Conservation (phyloP, 352 stramenopile genomes). For the Phytopythium mirpurense region DNA sequence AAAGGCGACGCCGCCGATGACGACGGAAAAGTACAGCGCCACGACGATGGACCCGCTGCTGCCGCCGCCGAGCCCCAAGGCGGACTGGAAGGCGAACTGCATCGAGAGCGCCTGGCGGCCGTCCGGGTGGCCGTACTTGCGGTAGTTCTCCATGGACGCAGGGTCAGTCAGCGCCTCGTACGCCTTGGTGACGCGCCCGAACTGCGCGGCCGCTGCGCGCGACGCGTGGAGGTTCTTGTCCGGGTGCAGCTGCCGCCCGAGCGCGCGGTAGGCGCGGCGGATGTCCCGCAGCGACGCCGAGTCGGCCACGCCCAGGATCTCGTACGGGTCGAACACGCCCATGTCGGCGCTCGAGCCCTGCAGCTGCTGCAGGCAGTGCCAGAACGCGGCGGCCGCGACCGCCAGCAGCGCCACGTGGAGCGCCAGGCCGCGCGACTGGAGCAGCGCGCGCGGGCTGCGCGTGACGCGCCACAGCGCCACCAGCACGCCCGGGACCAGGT, state of each 20-base stretch:
- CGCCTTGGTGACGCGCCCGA: constrained; percentile 74
- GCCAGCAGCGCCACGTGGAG: constrained; percentile 47
- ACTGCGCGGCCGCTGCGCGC: constrained; percentile 28
- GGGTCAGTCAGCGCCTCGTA: constrained; percentile 84
- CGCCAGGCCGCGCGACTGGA: constrained; percentile 40
- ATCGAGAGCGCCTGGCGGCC: constrained; percentile 70
- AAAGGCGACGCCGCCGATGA: constrained; percentile 58
- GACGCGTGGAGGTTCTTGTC: constrained; percentile 76
- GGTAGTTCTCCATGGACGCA: constrained; percentile 68
- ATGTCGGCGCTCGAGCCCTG: constrained; percentile 67
- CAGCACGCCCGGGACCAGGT: constrained; percentile 54
- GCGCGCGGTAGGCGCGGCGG: constrained; percentile 66
- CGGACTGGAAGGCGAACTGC: constrained; percentile 61
- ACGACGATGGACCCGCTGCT: constrained; percentile 54
- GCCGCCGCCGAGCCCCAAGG: constrained; percentile 33
- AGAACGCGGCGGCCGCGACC: constrained; percentile 34
- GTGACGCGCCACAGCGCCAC: constrained; percentile 50
- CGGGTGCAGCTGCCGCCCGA: constrained; percentile 66
- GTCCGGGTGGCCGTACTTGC: constrained; percentile 77
- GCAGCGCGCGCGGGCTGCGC: constrained; percentile 28
- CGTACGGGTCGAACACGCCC: constrained; percentile 81
- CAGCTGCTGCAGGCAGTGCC: constrained; percentile 48
- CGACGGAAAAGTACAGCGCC: constrained; percentile 57
- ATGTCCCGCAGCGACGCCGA: constrained; percentile 50
- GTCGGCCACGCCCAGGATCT: constrained; percentile 73